phyloP scores from a whole-genome alignment of 257 asterid genomes.

The Striga asiatica region DNA sequence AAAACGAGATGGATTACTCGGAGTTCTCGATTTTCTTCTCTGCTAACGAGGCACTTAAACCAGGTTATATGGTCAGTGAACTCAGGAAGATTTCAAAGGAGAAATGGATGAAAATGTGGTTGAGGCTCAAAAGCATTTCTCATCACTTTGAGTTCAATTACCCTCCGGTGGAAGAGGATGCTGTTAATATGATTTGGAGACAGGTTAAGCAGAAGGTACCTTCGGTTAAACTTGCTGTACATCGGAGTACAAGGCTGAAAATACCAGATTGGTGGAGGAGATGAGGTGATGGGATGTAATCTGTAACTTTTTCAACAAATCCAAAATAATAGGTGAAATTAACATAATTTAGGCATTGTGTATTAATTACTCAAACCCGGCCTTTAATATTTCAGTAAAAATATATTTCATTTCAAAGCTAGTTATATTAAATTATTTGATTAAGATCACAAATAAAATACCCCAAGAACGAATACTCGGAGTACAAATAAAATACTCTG shows the following conservation, averaged over 20 bases:
- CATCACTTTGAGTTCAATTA: constrained; percentile 78
- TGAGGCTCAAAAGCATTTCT: constrained; percentile 40
- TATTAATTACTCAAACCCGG: too few species aligned
- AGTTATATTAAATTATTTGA: too few species aligned
- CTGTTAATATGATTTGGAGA: constrained; percentile 87
- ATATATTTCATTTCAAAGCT: too few species aligned
- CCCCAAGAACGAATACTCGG: too few species aligned
- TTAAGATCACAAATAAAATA: too few species aligned
- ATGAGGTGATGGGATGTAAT: not conserved
- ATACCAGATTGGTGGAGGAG: constrained; percentile 90
- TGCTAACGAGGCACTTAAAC: not conserved
- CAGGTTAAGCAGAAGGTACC: constrained; percentile 75
- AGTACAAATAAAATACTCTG: too few species aligned
- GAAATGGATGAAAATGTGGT: constrained; percentile 77
- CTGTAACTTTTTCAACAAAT: not conserved
- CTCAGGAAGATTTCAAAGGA: constrained; percentile 22
- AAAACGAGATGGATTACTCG: not conserved
- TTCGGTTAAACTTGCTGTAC: constrained; percentile 48
- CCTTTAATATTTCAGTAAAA: too few species aligned
- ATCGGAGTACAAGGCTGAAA: constrained; percentile 67
- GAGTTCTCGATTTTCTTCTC: not conserved
- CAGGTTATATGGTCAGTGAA: not conserved
- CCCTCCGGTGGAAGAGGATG: constrained; percentile 73
- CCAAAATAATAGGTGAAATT: too few species aligned
- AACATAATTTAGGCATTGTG: too few species aligned